Conservation (phyloP, 768 basidiomycete genomes). For the Lepiota subincarnata region DNA sequence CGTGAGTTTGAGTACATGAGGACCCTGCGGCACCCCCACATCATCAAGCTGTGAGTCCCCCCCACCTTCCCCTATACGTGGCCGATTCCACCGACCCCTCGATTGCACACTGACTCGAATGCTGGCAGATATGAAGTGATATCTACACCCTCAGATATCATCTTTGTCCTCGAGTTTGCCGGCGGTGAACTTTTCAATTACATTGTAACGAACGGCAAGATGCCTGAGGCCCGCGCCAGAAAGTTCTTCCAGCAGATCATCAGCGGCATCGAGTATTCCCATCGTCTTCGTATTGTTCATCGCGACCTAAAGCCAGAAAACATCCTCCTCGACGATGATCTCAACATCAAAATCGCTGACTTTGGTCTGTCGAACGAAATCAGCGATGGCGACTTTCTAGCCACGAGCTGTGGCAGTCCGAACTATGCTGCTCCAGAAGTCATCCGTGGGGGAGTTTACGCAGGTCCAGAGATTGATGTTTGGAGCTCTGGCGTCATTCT, state of each 20-base stretch:
- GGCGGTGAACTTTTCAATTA: constrained; percentile 98
- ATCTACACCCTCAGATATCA: constrained; percentile 91
- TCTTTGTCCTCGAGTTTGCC: constrained; percentile 97
- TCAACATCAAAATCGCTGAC: constrained; percentile 98
- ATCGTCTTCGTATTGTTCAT: constrained; percentile 95
- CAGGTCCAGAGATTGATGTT: constrained; percentile 97
- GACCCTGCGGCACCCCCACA: constrained; percentile 90
- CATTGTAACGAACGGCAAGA: constrained; percentile 90
- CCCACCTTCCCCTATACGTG: background rate
- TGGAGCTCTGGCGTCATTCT: constrained; percentile 99
- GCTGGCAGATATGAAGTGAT: constrained; percentile 74
- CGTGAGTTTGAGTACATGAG: constrained; percentile 98
- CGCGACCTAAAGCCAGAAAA: constrained; percentile 98
- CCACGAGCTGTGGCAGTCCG: constrained; percentile 96
- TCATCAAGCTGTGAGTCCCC: constrained; percentile 85
- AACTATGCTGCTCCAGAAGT: constrained; percentile 99
- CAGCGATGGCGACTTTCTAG: constrained; percentile 93
- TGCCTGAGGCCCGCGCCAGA: constrained; percentile 83
- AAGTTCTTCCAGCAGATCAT: constrained; percentile 99
- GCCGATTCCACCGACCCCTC: background rate
- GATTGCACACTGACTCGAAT: constrained; percentile 12
- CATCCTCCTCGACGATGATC: constrained; percentile 76
- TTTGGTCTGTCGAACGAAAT: constrained; percentile 96
- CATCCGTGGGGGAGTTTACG: constrained; percentile 91
- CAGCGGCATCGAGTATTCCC: constrained; percentile 95